A percentile compares a stretch with the other conserved stretches of the same genome.
phyloP scores from a whole-genome alignment of 169 alveolate species.

The Plasmodium chabaudi region DNA sequence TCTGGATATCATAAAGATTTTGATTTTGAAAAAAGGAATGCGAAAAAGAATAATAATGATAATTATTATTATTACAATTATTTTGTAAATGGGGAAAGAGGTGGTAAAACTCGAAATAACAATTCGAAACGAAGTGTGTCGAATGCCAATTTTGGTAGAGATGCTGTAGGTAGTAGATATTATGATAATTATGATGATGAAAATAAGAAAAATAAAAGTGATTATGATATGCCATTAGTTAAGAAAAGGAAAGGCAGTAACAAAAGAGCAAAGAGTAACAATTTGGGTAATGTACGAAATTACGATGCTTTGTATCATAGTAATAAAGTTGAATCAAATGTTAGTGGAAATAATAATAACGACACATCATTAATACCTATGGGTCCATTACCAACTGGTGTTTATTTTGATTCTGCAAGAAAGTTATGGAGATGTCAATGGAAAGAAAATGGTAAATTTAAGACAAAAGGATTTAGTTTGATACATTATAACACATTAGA shows the following conservation, averaged over 20 bases:
- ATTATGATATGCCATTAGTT: constrained; percentile 35
- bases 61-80: constrained; percentile 42
- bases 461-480: constrained; percentile 90
- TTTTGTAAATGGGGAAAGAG: constrained; percentile 21
- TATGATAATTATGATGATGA: constrained; percentile 37
- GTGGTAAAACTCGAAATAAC: constrained; percentile 27
- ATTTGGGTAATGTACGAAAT: constrained; percentile 25
- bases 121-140: constrained; percentile 65
- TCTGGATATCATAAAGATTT: constrained; percentile 14
- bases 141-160: constrained; percentile 47
- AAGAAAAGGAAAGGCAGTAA: constrained; percentile 37
- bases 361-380: constrained; percentile 84
- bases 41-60: constrained; percentile 21
- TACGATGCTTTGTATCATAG: constrained; percentile 18
- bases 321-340: constrained; percentile 19
- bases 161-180: constrained; percentile 6
- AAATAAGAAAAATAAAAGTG: constrained; percentile 59
- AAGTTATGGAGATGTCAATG: constrained; percentile 93
- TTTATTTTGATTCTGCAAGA: constrained; percentile 90
- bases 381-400: constrained; percentile 92
- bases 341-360: constrained; percentile 75
- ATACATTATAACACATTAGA: constrained; percentile 87
- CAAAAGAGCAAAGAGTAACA: constrained; percentile 70
- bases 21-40: constrained; percentile 34
- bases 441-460: constrained; percentile 91